Conservation (phyloP, 495 filamentous ascomycete species). For the Aspergillus wentii region DNA sequence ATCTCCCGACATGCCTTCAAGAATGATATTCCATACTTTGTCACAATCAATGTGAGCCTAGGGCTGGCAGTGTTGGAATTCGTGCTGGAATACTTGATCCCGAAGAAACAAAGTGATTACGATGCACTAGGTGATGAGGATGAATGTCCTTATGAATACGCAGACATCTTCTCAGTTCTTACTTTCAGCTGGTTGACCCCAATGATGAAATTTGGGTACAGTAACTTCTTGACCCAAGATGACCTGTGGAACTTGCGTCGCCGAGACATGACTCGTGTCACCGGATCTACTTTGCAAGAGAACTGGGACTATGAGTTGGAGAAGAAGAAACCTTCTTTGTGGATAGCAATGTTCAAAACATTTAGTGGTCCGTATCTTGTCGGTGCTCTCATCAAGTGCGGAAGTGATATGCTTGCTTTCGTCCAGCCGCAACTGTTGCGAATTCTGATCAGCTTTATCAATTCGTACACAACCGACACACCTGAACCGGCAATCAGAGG, state of each 20-base stretch:
- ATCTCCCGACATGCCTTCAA: constrained; percentile 69
- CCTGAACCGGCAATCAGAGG: constrained; percentile 79
- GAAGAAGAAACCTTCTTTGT: constrained; percentile 77
- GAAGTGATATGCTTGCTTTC: constrained; percentile 81
- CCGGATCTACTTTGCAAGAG: constrained; percentile 60
- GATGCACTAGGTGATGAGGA: constrained; percentile 80
- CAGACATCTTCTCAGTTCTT: constrained; percentile 87
- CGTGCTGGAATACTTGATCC: constrained; percentile 80
- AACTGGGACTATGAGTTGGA: constrained; percentile 75
- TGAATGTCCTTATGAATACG: constrained; percentile 92
- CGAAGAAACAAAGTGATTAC: constrained; percentile 82
- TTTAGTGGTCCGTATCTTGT: constrained; percentile 81
- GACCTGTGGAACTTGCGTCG: constrained; percentile 92
- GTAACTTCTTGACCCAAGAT: constrained; percentile 86
- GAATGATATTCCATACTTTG: constrained; percentile 67
- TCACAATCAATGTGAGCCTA: constrained; percentile 68
- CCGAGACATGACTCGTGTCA: constrained; percentile 69
- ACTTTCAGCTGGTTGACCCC: constrained; percentile 99
- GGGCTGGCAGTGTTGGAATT: constrained; percentile 73
- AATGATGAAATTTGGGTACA: constrained; percentile 94
- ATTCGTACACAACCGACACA: constrained; percentile 62
- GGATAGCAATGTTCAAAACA: constrained; percentile 80
- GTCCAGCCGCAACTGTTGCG: constrained; percentile 88
- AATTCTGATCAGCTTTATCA: constrained; percentile 78
- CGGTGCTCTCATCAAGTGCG: constrained; percentile 76